Evolutionary conservation across 352 stramenopile genomes (phyloP).

Genomic region (Pythium utonaiense): DNA sequence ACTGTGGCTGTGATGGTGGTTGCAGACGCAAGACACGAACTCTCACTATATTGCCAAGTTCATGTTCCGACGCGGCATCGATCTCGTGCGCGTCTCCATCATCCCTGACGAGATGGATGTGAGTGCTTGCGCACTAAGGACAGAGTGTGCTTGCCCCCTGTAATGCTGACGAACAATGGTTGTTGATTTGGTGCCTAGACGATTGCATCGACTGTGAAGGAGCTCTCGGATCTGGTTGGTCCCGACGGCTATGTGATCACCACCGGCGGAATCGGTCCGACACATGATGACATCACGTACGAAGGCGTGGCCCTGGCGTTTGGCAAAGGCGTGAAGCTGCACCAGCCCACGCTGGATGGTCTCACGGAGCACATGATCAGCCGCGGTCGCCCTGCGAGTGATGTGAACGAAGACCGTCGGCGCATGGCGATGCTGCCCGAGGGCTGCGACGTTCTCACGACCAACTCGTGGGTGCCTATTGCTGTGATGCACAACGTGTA

Average conservation of each 20-base stretch:
- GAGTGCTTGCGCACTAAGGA: no score
- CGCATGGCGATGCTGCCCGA: constrained; percentile 74
- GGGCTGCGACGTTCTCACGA: constrained; percentile 54
- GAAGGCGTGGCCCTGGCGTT: constrained; percentile 80
- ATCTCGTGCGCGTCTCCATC: constrained; percentile 72
- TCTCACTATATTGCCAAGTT: constrained; percentile 62
- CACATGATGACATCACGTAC: constrained; percentile 88
- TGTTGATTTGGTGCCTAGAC: constrained; percentile 25
- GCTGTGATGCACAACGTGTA: constrained; percentile 81
- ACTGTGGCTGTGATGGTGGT: not conserved
- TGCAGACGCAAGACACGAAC: constrained; percentile 82
- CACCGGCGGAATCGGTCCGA: constrained; percentile 79
- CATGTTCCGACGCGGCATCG: constrained; percentile 65
- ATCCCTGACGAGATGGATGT: constrained; percentile 80
- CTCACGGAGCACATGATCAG: constrained; percentile 41
- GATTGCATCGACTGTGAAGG: constrained; percentile 68
- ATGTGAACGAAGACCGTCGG: constrained; percentile 63
- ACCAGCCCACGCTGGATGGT: constrained; percentile 61
- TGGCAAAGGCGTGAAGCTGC: constrained; percentile 55
- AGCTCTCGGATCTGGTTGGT: constrained; percentile 71
- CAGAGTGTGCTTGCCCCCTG: no score
- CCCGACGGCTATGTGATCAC: constrained; percentile 82
- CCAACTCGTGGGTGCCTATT: constrained; percentile 66
- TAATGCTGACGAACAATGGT: not conserved
- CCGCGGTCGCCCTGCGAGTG: constrained; percentile 26